Percentiles rank a stretch among this genome's conserved stretches.
phyloP scores from a whole-genome alignment of 2,329 filamentous ascomycete species.

The Phialophora chinensis region DNA sequence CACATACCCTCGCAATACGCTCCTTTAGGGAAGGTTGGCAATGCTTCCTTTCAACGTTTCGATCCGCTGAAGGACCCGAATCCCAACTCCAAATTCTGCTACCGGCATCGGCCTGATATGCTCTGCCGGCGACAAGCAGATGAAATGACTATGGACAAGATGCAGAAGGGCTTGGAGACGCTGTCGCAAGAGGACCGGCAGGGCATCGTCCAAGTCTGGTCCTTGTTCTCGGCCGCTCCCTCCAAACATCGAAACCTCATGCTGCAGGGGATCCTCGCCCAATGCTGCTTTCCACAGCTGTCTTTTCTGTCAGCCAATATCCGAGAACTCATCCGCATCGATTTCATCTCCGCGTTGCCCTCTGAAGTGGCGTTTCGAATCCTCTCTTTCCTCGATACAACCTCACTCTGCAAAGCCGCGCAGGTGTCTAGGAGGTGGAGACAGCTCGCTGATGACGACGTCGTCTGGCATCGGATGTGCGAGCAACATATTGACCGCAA shows the following conservation, averaged over 20 bases:
- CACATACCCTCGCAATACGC: constrained; percentile 91
- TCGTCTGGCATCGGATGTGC: constrained; percentile 98
- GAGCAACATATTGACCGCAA: constrained; percentile 95
- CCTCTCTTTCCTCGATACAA: constrained; percentile 88
- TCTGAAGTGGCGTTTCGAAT: constrained; percentile 93
- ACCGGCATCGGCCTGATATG: constrained; percentile 89
- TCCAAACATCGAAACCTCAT: constrained; percentile 93
- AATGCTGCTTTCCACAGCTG: constrained; percentile 96
- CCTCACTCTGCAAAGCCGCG: constrained; percentile 91
- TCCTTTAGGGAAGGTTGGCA: constrained; percentile 62
- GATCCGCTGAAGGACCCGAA: constrained; percentile 61
- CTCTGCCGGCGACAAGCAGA: constrained; percentile 93
- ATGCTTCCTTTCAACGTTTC: constrained; percentile 3
- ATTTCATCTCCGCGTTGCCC: constrained; percentile 88
- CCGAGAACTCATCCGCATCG: constrained; percentile 94
- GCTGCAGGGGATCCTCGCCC: constrained; percentile 92
- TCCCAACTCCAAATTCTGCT: constrained; percentile 80
- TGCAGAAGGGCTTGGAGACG: constrained; percentile 84
- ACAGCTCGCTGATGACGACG: constrained; percentile 90
- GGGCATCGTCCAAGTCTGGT: constrained; percentile 97
- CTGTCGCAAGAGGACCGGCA: constrained; percentile 87
- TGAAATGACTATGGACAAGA: constrained; percentile 92
- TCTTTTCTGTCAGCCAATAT: constrained; percentile 91
- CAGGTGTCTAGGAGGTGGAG: constrained; percentile 92
- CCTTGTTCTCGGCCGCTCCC: constrained; percentile 92